Evolutionary conservation across 352 stramenopile genomes (phyloP), one percentile per base, ranked within the genome.

Genomic region (Pythium monospermum): DNA sequence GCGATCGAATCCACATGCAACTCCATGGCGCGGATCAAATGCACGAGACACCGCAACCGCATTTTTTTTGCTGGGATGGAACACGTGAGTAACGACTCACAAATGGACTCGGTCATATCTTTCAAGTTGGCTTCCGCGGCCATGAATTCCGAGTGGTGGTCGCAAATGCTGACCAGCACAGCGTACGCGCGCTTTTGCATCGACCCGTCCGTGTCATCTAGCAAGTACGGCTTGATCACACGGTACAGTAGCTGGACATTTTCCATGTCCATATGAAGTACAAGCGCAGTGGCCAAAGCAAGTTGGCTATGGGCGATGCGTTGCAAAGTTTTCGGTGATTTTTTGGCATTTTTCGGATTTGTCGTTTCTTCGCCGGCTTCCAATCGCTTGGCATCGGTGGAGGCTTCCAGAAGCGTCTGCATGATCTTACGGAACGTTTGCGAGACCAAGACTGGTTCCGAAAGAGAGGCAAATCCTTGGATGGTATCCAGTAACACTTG

Each of bases 31-130:
- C 67, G 71, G 51, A 94, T 84, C 31, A 94, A 59, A 52, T 92
- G 76, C 16, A 87, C 71, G 19, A 94, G 76, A 48, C 89, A 96
- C 51, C 95, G 93, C 30, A 99, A 67, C 52, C 95, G 86, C 89
- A 97, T 98, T 54, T 97, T 94, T 68, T 97, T 95, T 23, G 94
- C 90, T 19, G 94, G 89, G 6, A 99, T 87, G 57, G 96, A 96
- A 64, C 89, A 98, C 54, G 90, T 97, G 21, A 97, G 73, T 46
- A 97, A 84, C 36, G 94, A 97, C 54, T 94, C 91, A 32, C 92
- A 96, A 56, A 99, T 88, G 13, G 97, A 78, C 49, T 94, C 78
- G 7, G 91, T 96, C 47, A 98, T 83, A 61, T 98, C 93, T 48
- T 88, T 80, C 12, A 98, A 69, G 49, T 93, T 87, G 35, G 84